phyloP scores from a whole-genome alignment of 768 basidiomycete genomes.

The Tremella mesenterica region DNA sequence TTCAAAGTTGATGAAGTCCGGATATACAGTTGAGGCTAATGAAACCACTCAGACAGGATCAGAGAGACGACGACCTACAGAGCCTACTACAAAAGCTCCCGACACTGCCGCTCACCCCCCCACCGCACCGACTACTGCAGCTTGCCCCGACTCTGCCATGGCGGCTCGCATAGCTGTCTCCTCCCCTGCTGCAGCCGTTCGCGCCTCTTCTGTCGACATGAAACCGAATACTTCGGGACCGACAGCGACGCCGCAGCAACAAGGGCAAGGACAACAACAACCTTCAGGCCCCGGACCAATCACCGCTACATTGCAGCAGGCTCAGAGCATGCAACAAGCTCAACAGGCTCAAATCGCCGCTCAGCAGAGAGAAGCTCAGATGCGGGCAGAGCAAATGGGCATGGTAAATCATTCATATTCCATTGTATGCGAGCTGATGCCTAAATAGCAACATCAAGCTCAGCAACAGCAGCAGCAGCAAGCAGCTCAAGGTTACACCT shows the following conservation, averaged over 20 bases:
- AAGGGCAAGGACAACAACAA: neutral
- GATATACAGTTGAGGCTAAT: neutral
- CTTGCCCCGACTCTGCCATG: neutral
- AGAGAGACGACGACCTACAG: neutral
- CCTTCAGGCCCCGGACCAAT: neutral
- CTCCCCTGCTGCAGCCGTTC: neutral
- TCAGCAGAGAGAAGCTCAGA: neutral
- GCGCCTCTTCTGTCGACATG: neutral
- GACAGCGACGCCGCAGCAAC: neutral
- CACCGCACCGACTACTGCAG: neutral
- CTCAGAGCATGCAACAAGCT: neutral
- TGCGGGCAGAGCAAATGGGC: neutral
- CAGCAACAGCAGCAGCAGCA: neutral
- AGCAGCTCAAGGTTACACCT: neutral
- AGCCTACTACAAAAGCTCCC: neutral
- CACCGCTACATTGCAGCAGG: neutral
- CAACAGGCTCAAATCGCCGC: conserved; percentile 5
- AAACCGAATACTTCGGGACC: neutral
- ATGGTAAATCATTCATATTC: neutral
- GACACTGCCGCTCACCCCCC: neutral
- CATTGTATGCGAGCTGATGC: neutral
- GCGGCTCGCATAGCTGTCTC: conserved; percentile 2
- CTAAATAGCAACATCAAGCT: neutral
- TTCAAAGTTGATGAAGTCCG: neutral
- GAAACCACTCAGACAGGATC: neutral